Base-by-base conservation (phyloP, 202 grass and related monocot species). In the Schoenoplectus tabernaemontani region DNA sequence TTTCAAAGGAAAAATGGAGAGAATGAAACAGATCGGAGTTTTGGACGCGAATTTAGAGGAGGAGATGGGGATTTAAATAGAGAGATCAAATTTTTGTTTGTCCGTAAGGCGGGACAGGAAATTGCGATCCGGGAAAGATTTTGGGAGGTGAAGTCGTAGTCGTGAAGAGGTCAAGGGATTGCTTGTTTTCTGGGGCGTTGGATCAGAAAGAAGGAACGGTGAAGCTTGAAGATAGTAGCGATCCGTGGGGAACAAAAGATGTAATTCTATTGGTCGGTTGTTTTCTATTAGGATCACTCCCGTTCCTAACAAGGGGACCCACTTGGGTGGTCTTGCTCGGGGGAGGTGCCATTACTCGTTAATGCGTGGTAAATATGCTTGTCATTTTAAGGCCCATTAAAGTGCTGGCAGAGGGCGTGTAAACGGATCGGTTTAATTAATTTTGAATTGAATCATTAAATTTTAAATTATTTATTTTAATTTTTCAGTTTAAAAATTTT, bases 231-330 rank as follows among this genome's bases (percentile, higher is more conserved):
- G 64, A 54, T 56, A 42, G n/a, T 6, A 9, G 7, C 26, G 77
- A 88, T 93, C 85, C 83, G 58, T 9, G 77, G 67, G 77, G 16
- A 4, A 9, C 0, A 5, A 0, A 2, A 46, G 17, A n/a, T 67
- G 9, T 12, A 3, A 54, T 90, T 23, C 83, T 28, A 84, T 87
- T 91, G 72, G 89, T 20, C 84, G 33, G 15, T 57, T 22, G 54
- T 58, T 58, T 24, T 10, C 7, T 9, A 58, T 58, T 24, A 10
- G 56, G 56, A 24, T 2, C 56, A 9, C 2, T 7, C 7, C 19
- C 13, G 11, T 3, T 8, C 12, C 13, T 9, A 9, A 44, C 42
- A 44, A 8, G 10, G 12, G 47, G 13, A 4, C 47, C 10, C 47
- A 51, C 47, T 15, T 51, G 10, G 3, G n/a, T n/a, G 47, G 12